Evolutionary conservation across 2,329 filamentous ascomycete species (phyloP).

Genomic region (Ophiostoma angusticollis): DNA sequence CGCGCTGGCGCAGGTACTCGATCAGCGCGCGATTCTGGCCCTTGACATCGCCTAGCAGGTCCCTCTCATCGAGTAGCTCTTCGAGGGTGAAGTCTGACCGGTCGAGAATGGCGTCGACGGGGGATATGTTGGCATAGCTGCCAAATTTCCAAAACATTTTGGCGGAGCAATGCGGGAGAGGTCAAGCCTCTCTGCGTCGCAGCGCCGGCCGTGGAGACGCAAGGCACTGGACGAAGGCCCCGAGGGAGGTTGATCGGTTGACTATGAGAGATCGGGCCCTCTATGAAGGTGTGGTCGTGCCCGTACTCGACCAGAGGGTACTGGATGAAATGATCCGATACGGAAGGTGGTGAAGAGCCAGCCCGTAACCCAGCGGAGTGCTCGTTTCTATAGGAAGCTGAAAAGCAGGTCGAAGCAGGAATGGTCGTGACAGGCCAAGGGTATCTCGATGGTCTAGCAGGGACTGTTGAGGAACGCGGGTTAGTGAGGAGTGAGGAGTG

Average conservation of each 20-base stretch:
- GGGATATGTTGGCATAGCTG: conserved; percentile 93
- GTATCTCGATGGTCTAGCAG: conserved; percentile 10
- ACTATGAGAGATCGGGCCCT: too few relatives aligned
- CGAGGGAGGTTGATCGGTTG: too few relatives aligned
- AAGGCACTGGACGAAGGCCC: conserved; percentile 3
- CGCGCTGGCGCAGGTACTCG: conserved; percentile 83
- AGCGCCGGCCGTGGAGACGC: conserved; percentile 3
- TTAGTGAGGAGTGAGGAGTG: background rate
- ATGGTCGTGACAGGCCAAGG: conserved; percentile 3
- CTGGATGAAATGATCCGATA: background rate
- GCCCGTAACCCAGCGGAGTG: background rate
- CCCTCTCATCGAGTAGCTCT: conserved; percentile 89
- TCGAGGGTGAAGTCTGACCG: conserved; percentile 93
- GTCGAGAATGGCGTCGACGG: conserved; percentile 92
- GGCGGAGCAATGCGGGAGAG: conserved; percentile 20
- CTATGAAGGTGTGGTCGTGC: background rate
- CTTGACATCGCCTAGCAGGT: conserved; percentile 94
- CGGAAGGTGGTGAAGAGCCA: background rate
- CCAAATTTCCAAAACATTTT: conserved; percentile 99
- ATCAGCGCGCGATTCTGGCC: conserved; percentile 96
- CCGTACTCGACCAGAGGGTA: background rate
- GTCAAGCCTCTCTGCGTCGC: conserved; percentile 5
- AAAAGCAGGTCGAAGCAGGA: conserved; percentile 3
- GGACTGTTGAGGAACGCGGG: background rate
- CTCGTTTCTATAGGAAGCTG: conserved; percentile 6